Percentiles rank a stretch among this genome's conserved stretches.
phyloP scores from a whole-genome alignment of 305 asterid species.

The Striga hermonthica region DNA sequence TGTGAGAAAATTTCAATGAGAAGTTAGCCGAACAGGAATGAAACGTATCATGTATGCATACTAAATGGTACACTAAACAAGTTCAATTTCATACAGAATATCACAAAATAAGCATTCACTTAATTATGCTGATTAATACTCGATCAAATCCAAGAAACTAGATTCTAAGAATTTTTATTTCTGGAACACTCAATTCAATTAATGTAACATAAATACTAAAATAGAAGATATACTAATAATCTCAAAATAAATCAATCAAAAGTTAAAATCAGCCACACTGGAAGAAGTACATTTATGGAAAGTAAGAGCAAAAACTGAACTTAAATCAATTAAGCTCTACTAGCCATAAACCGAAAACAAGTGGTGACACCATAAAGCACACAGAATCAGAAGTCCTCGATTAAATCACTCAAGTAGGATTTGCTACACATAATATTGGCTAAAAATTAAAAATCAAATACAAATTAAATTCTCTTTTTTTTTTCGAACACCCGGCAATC shows the following conservation, averaged over 20 bases:
- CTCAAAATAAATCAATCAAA: slow-evolving; percentile 16
- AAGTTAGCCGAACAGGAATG: slow-evolving; percentile 8
- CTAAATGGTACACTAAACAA: background rate
- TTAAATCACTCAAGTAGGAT: slow-evolving; percentile 19
- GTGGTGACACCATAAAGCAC: background rate
- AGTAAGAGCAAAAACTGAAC: background rate
- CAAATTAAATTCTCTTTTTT: background rate
- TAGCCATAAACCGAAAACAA: background rate
- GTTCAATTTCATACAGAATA: background rate
- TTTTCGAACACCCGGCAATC: background rate
- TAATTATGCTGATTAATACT: background rate
- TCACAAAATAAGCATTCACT: background rate
- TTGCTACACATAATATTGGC: background rate
- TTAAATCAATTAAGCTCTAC: background rate
- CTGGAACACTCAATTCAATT: background rate
- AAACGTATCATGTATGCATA: background rate
- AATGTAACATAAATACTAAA: no score
- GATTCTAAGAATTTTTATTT: background rate
- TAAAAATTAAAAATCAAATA: background rate
- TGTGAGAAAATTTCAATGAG: slow-evolving; percentile 27
- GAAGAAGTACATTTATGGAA: background rate
- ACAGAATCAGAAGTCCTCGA: background rate
- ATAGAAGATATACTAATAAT: background rate
- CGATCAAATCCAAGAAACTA: background rate
- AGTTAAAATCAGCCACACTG: background rate